Evolutionary conservation across 208 protist species (phyloP).

Genomic region (Trypanosoma avium): DNA sequence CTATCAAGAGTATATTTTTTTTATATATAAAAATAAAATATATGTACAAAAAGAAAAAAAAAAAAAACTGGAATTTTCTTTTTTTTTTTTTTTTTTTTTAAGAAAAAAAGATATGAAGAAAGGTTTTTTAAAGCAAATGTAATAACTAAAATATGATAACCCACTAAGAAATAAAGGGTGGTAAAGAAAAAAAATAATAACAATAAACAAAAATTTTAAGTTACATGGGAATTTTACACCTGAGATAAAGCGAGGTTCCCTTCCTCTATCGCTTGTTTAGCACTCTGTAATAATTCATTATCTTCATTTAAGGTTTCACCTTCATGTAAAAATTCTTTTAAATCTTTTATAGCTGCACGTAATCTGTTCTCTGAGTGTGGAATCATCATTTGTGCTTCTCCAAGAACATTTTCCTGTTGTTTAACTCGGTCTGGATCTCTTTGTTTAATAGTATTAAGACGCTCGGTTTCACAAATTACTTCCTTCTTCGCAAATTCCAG

Average conservation of each 20-base stretch:
- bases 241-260: conserved; percentile 23
- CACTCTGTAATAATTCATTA: conserved; percentile 34
- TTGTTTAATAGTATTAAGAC: conserved; percentile 46
- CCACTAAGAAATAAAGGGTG: not conserved
- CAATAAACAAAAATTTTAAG: conserved; percentile 1
- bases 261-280: conserved; percentile 23
- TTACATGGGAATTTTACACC: conserved; percentile 9
- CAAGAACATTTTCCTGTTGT: conserved; percentile 74
- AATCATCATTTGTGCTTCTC: conserved; percentile 81
- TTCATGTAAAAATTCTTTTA: conserved; percentile 61
- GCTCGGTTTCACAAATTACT: conserved; percentile 46
- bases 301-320: conserved; percentile 33
- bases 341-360: conserved; percentile 47
- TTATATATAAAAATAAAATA: too few species aligned
- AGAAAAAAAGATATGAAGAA: too few species aligned
- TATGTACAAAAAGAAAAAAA: too few species aligned
- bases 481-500: conserved; percentile 65
- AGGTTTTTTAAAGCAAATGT: too few species aligned
- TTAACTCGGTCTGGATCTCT: conserved; percentile 50
- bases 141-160: not conserved
- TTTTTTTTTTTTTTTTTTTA: too few species aligned
- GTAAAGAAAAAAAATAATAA: conserved; percentile 5
- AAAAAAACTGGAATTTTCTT: too few species aligned
- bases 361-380: conserved; percentile 72
- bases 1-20: too few species aligned